phyloP scores from a whole-genome alignment of 306 rosid genomes.

The Cucurbita maxima region DNA sequence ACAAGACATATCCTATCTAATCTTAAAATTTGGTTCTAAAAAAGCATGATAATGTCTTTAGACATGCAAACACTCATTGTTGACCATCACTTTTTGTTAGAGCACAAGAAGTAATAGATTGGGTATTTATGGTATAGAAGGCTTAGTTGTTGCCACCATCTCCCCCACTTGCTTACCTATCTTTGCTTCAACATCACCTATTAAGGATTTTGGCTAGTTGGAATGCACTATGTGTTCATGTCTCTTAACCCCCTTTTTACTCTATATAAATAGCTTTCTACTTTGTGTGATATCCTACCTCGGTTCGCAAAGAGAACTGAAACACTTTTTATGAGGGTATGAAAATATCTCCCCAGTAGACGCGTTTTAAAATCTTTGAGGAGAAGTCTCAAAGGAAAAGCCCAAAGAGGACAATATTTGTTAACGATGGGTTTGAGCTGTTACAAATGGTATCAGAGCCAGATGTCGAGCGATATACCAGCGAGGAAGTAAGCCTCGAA shows the following conservation, averaged over 20 bases:
- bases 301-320: too few species aligned
- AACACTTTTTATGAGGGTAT: too few species aligned
- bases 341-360: too few species aligned
- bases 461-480: too few species aligned
- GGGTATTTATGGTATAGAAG: background rate
- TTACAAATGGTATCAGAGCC: too few species aligned
- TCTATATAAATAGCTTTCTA: too few species aligned
- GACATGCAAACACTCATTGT: background rate
- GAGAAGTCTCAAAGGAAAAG: too few species aligned
- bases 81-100: background rate
- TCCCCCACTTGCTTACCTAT: background rate
- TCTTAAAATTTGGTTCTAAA: background rate
- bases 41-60: background rate
- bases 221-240: background rate
- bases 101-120: background rate
- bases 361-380: too few species aligned
- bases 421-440: too few species aligned
- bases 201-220: background rate
- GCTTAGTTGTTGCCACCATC: background rate
- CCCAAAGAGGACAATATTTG: too few species aligned
- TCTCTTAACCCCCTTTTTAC: background rate
- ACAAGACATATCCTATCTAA: conserved; percentile 1
- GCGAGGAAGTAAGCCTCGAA: too few species aligned
- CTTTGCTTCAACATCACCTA: background rate
- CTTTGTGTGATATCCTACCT: too few species aligned